phyloP scores from a whole-genome alignment of 2,329 filamentous ascomycete genomes.

The Monilinia vaccinii-corymbosi region DNA sequence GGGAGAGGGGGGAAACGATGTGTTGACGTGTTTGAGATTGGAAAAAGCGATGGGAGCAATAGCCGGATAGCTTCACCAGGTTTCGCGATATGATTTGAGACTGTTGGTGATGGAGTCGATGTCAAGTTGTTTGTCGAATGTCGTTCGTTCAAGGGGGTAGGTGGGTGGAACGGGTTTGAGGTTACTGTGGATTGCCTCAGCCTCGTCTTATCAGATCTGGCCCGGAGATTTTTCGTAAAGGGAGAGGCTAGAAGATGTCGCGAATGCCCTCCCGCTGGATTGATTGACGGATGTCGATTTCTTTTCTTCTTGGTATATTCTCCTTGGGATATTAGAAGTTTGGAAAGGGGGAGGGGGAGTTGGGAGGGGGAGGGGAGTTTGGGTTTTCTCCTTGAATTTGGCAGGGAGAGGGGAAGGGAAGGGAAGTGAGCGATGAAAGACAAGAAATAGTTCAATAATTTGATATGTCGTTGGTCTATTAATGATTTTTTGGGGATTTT shows the following conservation, averaged over 20 bases:
- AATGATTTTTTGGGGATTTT: no score
- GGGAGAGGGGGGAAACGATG: background rate
- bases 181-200: slow-evolving; percentile 6
- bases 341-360: no score
- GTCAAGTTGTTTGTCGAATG: background rate
- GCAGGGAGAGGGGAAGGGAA: no score
- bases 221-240: background rate
- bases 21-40: background rate
- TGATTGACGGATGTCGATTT: background rate
- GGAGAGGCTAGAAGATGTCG: background rate
- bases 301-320: background rate
- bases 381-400: background rate
- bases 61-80: background rate
- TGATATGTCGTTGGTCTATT: background rate
- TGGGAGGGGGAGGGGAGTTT: no score
- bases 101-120: background rate
- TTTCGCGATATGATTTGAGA: background rate
- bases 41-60: background rate
- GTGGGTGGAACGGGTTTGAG: background rate
- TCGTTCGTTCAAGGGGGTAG: slow-evolving; percentile 2
- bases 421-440: background rate
- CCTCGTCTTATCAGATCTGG: slow-evolving; percentile 3
- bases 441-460: background rate
- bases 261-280: background rate
- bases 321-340: no score